phyloP scores from a whole-genome alignment of 345 rosid species.

The Brassica rapa region DNA sequence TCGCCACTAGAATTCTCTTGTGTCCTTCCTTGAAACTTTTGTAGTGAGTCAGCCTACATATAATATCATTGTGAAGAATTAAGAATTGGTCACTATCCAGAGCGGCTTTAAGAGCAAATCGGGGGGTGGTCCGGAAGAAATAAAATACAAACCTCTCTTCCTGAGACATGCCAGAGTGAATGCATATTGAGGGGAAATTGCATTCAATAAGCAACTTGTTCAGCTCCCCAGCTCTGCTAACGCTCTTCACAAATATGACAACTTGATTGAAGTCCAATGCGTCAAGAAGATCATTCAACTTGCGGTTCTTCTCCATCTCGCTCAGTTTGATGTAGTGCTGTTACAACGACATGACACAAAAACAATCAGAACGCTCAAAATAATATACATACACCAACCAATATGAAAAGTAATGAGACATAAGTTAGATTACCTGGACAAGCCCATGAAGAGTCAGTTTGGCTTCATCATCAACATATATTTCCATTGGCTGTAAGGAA shows the following conservation, averaged over 20 bases:
- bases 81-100: background rate
- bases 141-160: constrained; percentile 77
- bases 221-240: constrained; percentile 89
- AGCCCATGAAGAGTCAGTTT: constrained; percentile 99
- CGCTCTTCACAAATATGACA: constrained; percentile 96
- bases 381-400: background rate
- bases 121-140: background rate
- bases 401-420: background rate
- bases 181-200: constrained; percentile 96
- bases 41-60: constrained; percentile 84
- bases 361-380: background rate
- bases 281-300: constrained; percentile 95
- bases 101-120: background rate
- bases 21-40: constrained; percentile 98
- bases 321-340: constrained; percentile 98
- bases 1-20: constrained; percentile 93
- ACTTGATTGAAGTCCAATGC: constrained; percentile 99
- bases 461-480: constrained; percentile 97
- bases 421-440: constrained; percentile 64
- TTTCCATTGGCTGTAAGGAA: constrained; percentile 99
- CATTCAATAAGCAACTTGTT: constrained; percentile 96
- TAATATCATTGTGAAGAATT: background rate
- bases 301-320: constrained; percentile 95
- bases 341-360: background rate
- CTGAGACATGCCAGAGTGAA: constrained; percentile 99